Evolutionary conservation across 768 basidiomycete species (phyloP), one percentile per base, ranked within the genome.

Genomic region (Chalciporus piperatus): DNA sequence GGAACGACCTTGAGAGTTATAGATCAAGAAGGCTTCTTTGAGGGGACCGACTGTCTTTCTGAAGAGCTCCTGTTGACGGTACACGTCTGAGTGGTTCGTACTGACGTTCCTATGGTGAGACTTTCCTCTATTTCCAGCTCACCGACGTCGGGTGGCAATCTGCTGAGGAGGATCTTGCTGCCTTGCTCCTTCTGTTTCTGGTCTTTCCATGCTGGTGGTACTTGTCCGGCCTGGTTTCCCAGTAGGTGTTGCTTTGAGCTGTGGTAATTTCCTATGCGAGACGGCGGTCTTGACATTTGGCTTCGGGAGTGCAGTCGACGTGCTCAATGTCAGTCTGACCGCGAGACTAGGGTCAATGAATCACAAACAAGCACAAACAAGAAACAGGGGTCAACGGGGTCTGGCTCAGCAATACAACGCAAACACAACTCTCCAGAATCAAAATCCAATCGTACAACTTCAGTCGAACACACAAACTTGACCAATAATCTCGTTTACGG

Each of bases 21-120:
- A 85, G 16, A 89, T 77, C 59, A 90, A 60, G 55, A 90, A 86
- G 23, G 72, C 75, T 37, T 89, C 87, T 62, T 76, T 83, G 52
- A 89, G 65, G 0, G 87, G 85, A 4, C 89, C 89, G 20, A 91
- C 76, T 0, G 89, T 91, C 67, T 84, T 89, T 55, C 72, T 77
- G 67, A 91, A 89, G 46, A 91, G 72, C 37, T 87, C 83, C 89
- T 91, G 59, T 37, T n/a, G 45, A 27, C 10, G 43, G 14, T 8
- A 39, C 43, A 52, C 42, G 57, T 47, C 56, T 48, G 51, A 56
- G 52, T 19, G 14, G 40, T 40, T 12, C 16, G 12, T 14, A 14
- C 14, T 42, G 41, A 9, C 6, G 40, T 4, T 37, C 23, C 12
- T 7, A 22, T 19, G 44, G 40, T 20, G 23, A 12, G 16, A 61